A percentile compares a stretch with the other conserved stretches of the same genome.
Evolutionary conservation across 2,329 filamentous ascomycete genomes (phyloP).

Genomic region (Fusarium pininemorale): DNA sequence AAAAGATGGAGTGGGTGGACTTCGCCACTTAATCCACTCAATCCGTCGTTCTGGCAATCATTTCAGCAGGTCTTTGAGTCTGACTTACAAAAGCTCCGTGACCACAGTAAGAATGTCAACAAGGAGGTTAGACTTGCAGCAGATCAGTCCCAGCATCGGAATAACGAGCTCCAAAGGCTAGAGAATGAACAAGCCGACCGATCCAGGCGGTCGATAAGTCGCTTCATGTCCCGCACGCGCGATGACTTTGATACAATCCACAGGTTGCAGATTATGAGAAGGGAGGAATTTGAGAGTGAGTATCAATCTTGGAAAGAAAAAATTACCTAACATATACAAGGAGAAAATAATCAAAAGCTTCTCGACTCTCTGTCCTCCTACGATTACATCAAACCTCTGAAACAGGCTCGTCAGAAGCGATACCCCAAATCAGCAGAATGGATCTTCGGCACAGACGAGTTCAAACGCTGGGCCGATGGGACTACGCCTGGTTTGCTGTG

Average conservation of each 20-base stretch:
- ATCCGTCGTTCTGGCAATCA: slow-evolving; percentile 18
- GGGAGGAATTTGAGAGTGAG: accelerated
- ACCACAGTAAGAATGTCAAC: slow-evolving; percentile 33
- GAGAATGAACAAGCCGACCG: neutral
- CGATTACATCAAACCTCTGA: slow-evolving; percentile 38
- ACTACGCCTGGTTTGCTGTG: slow-evolving; percentile 30
- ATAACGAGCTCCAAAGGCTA: slow-evolving; percentile 30
- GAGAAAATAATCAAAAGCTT: slow-evolving; percentile 34
- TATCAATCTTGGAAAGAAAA: accelerated
- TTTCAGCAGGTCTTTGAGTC: slow-evolving; percentile 45
- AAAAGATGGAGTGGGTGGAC: slow-evolving; percentile 18
- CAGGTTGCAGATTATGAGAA: accelerated
- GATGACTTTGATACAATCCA: accelerated
- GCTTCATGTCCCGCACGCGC: neutral
- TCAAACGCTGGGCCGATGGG: slow-evolving; percentile 35
- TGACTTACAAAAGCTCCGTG: slow-evolving; percentile 33
- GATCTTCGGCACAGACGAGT: slow-evolving; percentile 41
- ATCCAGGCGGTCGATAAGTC: accelerated
- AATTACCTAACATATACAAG: neutral
- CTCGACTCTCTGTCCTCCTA: slow-evolving; percentile 43
- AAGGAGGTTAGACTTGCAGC: slow-evolving; percentile 40
- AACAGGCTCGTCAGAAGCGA: slow-evolving; percentile 43
- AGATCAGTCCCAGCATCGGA: slow-evolving; percentile 32
- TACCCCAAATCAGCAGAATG: slow-evolving; percentile 40
- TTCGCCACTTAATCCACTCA: neutral